Conservation (phyloP, 192 early-diverging fungal genomes). For the Coemansia sp. region DNA sequence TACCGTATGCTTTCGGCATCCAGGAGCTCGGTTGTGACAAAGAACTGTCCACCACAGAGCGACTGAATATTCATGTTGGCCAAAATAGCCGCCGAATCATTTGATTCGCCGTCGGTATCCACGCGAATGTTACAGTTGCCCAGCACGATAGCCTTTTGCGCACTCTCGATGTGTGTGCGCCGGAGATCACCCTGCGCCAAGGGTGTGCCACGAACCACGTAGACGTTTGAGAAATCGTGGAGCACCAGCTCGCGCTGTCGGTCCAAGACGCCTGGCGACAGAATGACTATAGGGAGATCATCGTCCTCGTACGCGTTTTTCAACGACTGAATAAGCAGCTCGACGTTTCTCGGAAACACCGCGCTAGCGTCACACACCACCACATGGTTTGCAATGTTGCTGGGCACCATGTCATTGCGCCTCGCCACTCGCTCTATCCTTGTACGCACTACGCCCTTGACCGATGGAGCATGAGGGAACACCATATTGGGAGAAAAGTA, state of each 20-base stretch:
- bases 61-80: constrained; percentile 49
- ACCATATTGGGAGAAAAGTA: constrained; percentile 29
- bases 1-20: constrained; percentile 40
- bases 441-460: constrained; percentile 9
- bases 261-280: constrained; percentile 17
- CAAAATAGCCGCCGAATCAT: constrained; percentile 41
- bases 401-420: constrained; percentile 16
- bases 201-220: constrained; percentile 43
- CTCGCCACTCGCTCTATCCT: constrained; percentile 1
- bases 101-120: not conserved
- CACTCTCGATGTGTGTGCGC: constrained; percentile 31
- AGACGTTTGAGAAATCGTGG: constrained; percentile 24
- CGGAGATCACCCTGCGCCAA: constrained; percentile 31
- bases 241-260: constrained; percentile 8
- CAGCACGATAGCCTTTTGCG: constrained; percentile 41
- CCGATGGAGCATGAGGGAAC: not conserved
- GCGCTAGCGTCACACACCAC: constrained; percentile 41
- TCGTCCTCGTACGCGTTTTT: constrained; percentile 36
- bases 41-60: constrained; percentile 27
- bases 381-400: constrained; percentile 20
- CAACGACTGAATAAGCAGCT: constrained; percentile 39
- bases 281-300: constrained; percentile 31
- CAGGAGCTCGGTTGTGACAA: constrained; percentile 40
- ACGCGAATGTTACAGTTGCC: constrained; percentile 12
- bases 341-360: constrained; percentile 45